Evolutionary conservation across 2,329 filamentous ascomycete species (phyloP).

Genomic region (Fusarium hostae): DNA sequence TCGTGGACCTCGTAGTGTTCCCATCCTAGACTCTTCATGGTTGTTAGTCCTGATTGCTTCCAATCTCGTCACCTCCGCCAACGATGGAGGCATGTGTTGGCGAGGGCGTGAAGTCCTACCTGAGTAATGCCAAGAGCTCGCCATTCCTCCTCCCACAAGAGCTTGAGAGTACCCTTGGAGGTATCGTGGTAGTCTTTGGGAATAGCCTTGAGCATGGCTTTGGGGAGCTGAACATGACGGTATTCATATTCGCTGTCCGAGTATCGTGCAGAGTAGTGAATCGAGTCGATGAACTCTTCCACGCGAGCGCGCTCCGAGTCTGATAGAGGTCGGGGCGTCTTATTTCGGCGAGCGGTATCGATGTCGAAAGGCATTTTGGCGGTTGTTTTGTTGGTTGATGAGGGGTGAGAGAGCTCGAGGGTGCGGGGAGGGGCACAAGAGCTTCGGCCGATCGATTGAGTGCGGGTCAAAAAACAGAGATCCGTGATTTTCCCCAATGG

Average conservation of each 20-base stretch:
- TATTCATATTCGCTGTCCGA: constrained; percentile 95
- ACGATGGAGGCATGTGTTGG: neutral
- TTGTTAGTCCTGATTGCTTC: constrained; percentile 27
- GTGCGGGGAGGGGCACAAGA: constrained; percentile 36
- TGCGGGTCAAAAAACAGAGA: constrained; percentile 26
- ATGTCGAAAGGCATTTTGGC: constrained; percentile 62
- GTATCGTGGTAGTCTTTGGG: constrained; percentile 94
- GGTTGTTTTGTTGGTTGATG: constrained; percentile 8
- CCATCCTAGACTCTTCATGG: constrained; percentile 88
- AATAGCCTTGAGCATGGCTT: constrained; percentile 97
- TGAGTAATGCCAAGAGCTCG: constrained; percentile 96
- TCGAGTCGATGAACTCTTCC: constrained; percentile 91
- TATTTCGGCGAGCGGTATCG: constrained; percentile 87
- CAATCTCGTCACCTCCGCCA: neutral
- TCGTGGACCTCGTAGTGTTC: constrained; percentile 99
- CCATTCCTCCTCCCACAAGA: constrained; percentile 99
- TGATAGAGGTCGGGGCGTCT: constrained; percentile 80
- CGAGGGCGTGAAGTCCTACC: constrained; percentile 61
- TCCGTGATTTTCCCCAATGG: constrained; percentile 19
- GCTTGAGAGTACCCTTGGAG: constrained; percentile 89
- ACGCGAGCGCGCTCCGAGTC: constrained; percentile 85
- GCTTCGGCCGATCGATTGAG: constrained; percentile 36
- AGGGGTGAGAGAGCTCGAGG: constrained; percentile 22
- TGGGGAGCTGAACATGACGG: constrained; percentile 95
- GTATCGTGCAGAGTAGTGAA: constrained; percentile 97